Evolutionary conservation across 345 rosid species (phyloP).

Genomic region (Citrus cavaleriei): DNA sequence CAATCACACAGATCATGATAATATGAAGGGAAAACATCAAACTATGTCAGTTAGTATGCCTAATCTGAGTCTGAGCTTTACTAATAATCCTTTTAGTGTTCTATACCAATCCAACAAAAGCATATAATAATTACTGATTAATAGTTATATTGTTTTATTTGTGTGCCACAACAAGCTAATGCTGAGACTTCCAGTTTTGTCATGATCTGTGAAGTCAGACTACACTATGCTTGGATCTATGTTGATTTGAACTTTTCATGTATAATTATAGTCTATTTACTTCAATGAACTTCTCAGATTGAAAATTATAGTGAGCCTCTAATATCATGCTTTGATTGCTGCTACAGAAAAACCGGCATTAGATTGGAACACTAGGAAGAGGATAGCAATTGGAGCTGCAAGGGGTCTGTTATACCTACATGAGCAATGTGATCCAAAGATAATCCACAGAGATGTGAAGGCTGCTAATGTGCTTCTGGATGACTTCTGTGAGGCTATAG

Average conservation of each 20-base stretch:
- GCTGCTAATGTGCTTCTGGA: constrained; percentile 91
- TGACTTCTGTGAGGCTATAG: constrained; percentile 78
- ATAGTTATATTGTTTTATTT: neutral
- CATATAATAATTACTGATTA: neutral
- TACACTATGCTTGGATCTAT: neutral
- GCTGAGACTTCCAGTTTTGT: neutral
- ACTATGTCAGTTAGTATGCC: neutral
- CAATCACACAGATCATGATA: neutral
- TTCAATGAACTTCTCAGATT: neutral
- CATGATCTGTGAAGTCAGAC: neutral
- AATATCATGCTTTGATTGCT: neutral
- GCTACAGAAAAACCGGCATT: constrained; percentile 67
- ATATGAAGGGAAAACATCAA: neutral
- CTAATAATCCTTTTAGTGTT: neutral
- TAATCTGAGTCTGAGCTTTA: neutral
- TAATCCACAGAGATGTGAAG: constrained; percentile 90
- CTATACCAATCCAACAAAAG: neutral
- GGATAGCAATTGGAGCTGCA: constrained; percentile 87
- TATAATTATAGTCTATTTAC: neutral
- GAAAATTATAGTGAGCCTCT: neutral
- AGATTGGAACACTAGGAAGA: constrained; percentile 87
- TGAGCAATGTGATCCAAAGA: constrained; percentile 94
- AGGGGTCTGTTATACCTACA: constrained; percentile 89
- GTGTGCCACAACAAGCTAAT: neutral
- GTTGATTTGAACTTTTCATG: neutral